Percentiles rank a stretch among this genome's conserved stretches.
Conservation (phyloP, 805 yeast species). For the Ogataea ganodermae region DNA sequence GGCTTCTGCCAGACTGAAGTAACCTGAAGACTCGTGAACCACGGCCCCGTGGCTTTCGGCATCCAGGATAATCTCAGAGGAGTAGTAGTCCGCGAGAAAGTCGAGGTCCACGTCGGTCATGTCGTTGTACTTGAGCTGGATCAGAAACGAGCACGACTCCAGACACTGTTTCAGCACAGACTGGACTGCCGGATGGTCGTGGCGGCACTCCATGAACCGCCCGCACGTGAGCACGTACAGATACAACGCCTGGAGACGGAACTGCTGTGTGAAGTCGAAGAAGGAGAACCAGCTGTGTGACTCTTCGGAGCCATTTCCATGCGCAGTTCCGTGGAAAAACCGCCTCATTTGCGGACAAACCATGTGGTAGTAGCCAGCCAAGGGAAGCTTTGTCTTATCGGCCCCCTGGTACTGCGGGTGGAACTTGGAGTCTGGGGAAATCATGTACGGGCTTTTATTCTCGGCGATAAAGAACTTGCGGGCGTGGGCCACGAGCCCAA, state of each 20-base stretch:
- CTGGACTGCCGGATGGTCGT: conserved; percentile 20
- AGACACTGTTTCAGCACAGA: conserved; percentile 21
- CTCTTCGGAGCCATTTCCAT: no score
- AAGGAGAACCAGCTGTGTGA: conserved; percentile 28
- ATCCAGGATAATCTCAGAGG: conserved; percentile 22
- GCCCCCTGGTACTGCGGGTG: conserved; percentile 34
- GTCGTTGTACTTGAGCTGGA: conserved; percentile 23
- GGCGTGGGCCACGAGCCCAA: conserved; percentile 28
- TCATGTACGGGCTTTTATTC: conserved; percentile 26
- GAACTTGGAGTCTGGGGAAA: conserved; percentile 25
- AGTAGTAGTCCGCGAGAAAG: conserved; percentile 23
- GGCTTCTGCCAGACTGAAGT: conserved; percentile 14
- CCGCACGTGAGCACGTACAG: conserved; percentile 37
- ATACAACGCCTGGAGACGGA: conserved; percentile 39
- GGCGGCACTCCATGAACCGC: conserved; percentile 23
- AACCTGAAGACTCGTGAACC: conserved; percentile 8
- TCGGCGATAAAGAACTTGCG: conserved; percentile 25
- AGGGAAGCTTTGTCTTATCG: conserved; percentile 23
- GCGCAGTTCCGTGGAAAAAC: conserved; percentile 4
- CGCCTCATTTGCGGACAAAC: conserved; percentile 17
- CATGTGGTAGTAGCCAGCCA: conserved; percentile 27
- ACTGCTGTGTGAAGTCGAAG: conserved; percentile 30
- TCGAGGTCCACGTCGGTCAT: conserved; percentile 20
- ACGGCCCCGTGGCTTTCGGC: conserved; percentile 10
- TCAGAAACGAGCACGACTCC: conserved; percentile 25